These are phyloP conservation scores for Capsicum baccatum DNA, from an alignment of 257 asterid species.

Conservation along the genomic window DNA sequence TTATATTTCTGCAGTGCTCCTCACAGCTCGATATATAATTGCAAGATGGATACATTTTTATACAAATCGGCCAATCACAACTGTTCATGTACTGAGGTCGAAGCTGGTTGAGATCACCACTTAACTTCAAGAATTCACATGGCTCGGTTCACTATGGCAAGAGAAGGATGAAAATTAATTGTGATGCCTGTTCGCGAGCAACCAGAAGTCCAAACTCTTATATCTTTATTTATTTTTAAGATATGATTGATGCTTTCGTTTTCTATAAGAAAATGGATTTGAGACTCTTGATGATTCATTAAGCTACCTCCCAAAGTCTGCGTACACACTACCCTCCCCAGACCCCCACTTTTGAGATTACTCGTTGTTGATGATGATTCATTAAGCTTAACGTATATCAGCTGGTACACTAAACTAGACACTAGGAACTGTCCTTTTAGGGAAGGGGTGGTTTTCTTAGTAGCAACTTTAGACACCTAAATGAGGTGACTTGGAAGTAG, in stretches of 20 bases:
- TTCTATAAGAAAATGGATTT: neutral
- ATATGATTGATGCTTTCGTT: neutral
- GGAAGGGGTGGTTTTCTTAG: neutral
- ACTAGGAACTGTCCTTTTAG: neutral
- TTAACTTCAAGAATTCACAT: conserved; percentile 18
- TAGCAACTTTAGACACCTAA: neutral
- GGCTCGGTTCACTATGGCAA: neutral
- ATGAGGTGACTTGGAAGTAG: neutral
- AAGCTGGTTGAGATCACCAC: neutral
- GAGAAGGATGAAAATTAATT: neutral
- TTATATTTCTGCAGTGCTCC: conserved; percentile 11
- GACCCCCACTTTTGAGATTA: too few species aligned
- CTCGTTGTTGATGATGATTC: neutral
- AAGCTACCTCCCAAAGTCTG: neutral
- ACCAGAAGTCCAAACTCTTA: neutral
- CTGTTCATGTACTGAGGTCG: neutral
- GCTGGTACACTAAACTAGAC: conserved; percentile 3
- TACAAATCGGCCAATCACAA: neutral
- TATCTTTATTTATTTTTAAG: neutral
- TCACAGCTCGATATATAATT: neutral
- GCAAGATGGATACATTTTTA: neutral
- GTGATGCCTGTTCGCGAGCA: neutral
- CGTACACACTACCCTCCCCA: neutral
- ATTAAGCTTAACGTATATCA: neutral
- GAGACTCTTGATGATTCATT: neutral